Evolutionary conservation across 2,329 filamentous ascomycete species (phyloP), one percentile per base, ranked within the genome.

Genomic region (Colletotrichum tropicicola): DNA sequence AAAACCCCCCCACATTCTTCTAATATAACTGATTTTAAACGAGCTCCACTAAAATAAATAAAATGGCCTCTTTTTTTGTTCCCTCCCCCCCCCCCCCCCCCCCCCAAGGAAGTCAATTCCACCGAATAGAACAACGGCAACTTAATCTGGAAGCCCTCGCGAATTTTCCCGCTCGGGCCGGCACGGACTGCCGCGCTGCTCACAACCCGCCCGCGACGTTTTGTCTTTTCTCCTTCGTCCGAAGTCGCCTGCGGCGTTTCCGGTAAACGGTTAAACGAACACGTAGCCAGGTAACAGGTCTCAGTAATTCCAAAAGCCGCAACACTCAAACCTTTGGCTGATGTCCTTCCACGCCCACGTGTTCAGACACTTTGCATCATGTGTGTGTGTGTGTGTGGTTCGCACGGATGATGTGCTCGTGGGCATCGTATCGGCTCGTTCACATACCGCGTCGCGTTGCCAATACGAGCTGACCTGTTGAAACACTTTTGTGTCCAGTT

Each of bases 341-440:
- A 25, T 52, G 59, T 28, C 35, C 19, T 39, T 53, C n/a, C n/a
- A 19, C 32, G 21, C 28, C 60, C 55, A 64, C 47, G 39, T 59
- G 55, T 43, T 43, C 25, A 52, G 6, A 25, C 13, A 7, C 12
- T 21, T 13, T 23, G 6, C 17, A 23, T 7, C 17, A 10, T 30
- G 28, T 43, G 23, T 27, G 17, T 25, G 28, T 10, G 8, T 13
- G 30, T 19, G 9, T 19, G 32, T 62, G 53, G 23, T n/a, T n/a
- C n/a, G 53, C 27, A 43, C 19, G 30, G 39, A 39, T 51, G 19
- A 25, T 21, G 39, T 21, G 52, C 37, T 23, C 27, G 39, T 30
- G 10, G n/a, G n/a, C 52, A 15, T 45, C 37, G 39, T 45, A 35
- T 45, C 52, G 25, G 52, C 39, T n/a, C n/a, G n/a, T 53, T 44